Evolutionary conservation across 805 yeast species (phyloP), one percentile per base, ranked within the genome.

Genomic region (Saturnispora saitoi): DNA sequence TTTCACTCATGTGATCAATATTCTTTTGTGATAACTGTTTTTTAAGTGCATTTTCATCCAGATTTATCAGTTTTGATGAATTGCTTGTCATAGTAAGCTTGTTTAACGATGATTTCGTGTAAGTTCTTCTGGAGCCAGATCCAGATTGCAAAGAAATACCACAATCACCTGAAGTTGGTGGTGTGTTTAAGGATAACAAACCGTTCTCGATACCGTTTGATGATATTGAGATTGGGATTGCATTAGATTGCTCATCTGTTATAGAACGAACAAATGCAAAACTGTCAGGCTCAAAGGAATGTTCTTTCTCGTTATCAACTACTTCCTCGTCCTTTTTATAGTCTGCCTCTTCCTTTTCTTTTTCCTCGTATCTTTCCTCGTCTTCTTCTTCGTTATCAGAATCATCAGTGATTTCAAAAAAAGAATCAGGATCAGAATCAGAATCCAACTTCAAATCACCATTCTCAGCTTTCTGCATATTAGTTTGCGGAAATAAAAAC

Each of bases 401-500:
- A 28, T 15, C 32, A 14, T 42, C 34, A 26, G 9, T 4, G 6
- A 29, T 28, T 4, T 8, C 28, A 38, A 43, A 40, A 4, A 11
- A 22, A 8, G 15, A n/a, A 11, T 30, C 43, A 32, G n/a, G 10
- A 29, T 26, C 47, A 8, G 15, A n/a, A 11, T 30, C 43, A 32
- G n/a, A 14, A 29, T 26, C 47, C n/a, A 19, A 29, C 8, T 40
- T 15, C 4, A 15, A 34, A 24, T 41, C 10, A 37, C 26, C 31
- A 39, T 22, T 36, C 11, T 43, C 47, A 7, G 38, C 17, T 19
- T 12, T 20, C 15, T 7, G n/a, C 24, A 19, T 31, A 37, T 4
- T 32, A 17, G 31, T 41, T 45, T 24, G 51, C 0, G 95, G 95
- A 66, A 87, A 83, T n/a, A 83, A 66, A 67, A 86, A 90, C 15